These are phyloP conservation scores for Glycine soja DNA, from an alignment of 306 rosid species.

Conservation along the genomic window DNA sequence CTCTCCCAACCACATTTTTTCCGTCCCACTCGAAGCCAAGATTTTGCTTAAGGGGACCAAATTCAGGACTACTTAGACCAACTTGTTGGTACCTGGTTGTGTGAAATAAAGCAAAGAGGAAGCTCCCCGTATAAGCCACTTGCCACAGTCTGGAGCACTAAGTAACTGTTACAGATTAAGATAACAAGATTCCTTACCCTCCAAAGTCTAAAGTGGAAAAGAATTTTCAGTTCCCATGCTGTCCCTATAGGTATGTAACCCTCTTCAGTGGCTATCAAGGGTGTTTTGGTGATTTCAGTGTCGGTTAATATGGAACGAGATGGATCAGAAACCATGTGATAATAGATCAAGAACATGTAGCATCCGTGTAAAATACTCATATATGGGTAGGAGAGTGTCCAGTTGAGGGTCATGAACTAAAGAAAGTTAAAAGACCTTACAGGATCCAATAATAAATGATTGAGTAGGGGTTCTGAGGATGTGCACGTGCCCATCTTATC, in stretches of 20 bases:
- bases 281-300: constrained; percentile 48
- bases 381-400: constrained; percentile 47
- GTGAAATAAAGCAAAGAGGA: constrained; percentile 31
- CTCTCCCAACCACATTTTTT: too few relatives aligned
- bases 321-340: constrained; percentile 75
- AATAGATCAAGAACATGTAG: constrained; percentile 60
- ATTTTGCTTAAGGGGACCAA: too few relatives aligned
- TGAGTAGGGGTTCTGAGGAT: constrained; percentile 40
- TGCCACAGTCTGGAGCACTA: neutral
- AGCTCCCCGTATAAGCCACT: too few relatives aligned
- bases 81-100: neutral
- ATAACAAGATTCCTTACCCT: constrained; percentile 54
- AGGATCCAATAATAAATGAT: constrained; percentile 42
- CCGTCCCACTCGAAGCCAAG: too few relatives aligned
- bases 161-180: neutral
- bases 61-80: too few relatives aligned
- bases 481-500: constrained; percentile 59
- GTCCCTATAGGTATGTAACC: constrained; percentile 37
- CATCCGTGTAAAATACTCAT: constrained; percentile 67
- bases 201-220: constrained; percentile 24
- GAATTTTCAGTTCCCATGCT: constrained; percentile 41
- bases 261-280: constrained; percentile 41
- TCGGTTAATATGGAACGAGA: constrained; percentile 45
- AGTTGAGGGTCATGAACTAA: constrained; percentile 42
- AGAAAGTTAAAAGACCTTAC: constrained; percentile 44